phyloP scores from a whole-genome alignment of 345 rosid species.

The Linum lewisii region DNA sequence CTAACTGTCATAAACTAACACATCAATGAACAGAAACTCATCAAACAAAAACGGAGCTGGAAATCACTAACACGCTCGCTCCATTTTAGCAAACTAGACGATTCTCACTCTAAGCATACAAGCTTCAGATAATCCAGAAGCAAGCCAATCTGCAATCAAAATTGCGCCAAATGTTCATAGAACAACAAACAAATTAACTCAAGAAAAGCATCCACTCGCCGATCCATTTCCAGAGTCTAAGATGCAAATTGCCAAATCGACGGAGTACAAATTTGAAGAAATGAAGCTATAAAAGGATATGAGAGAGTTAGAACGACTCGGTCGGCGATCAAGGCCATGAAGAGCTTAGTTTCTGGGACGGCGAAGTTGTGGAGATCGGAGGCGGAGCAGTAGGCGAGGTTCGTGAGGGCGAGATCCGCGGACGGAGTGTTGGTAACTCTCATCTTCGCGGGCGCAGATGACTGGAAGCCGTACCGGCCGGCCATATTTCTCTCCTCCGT shows the following conservation, averaged over 20 bases:
- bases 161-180: no score
- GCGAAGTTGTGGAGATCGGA: conserved; percentile 75
- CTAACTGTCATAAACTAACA: not conserved
- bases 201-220: not conserved
- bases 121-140: no score
- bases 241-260: not conserved
- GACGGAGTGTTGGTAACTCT: conserved; percentile 70
- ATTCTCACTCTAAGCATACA: no score
- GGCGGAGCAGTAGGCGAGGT: conserved; percentile 77
- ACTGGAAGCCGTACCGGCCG: conserved; percentile 42
- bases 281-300: conserved; percentile 48
- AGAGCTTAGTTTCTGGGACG: conserved; percentile 64
- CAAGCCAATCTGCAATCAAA: no score
- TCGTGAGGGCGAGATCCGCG: conserved; percentile 73
- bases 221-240: not conserved
- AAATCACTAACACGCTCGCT: not conserved
- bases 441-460: conserved; percentile 37
- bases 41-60: not conserved
- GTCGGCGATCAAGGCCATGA: conserved; percentile 55
- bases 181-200: not conserved
- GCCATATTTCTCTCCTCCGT: conserved; percentile 30
- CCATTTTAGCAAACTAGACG: no score
- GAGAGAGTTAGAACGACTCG: conserved; percentile 59
- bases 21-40: not conserved
- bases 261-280: not conserved